phyloP scores from a whole-genome alignment of 169 alveolate species.

The Plasmodium gallinaceum region DNA sequence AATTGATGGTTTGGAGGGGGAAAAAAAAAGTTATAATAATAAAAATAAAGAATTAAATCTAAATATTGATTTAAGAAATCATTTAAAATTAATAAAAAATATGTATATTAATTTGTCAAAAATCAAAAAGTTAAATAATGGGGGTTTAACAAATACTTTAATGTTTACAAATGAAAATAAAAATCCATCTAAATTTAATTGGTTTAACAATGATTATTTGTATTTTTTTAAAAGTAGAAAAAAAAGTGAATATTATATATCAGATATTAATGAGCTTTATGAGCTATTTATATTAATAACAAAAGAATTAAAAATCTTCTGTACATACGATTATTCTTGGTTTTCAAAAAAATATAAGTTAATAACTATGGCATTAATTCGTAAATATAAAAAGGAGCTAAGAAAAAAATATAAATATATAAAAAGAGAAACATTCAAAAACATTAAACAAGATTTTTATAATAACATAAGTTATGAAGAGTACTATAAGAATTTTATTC shows the following conservation, averaged over 20 bases:
- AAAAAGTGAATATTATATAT: constrained; percentile 40
- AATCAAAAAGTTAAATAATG: constrained; percentile 33
- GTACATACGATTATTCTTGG: constrained; percentile 60
- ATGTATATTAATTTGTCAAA: constrained; percentile 26
- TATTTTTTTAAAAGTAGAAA: constrained; percentile 44
- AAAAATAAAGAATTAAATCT: constrained; percentile 30
- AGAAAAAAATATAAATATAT: constrained; percentile 16
- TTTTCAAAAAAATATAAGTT: constrained; percentile 61
- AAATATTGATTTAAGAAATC: constrained; percentile 38
- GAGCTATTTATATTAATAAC: constrained; percentile 49
- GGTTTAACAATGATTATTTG: constrained; percentile 52
- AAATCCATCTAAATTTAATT: constrained; percentile 30
- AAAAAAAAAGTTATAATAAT: constrained; percentile 5
- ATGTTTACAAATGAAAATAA: constrained; percentile 64
- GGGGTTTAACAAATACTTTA: constrained; percentile 22
- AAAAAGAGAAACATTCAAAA: constrained; percentile 4
- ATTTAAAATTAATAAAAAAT: constrained; percentile 38
- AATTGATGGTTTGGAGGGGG: constrained; percentile 9
- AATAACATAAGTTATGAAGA: neutral
- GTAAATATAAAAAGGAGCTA: constrained; percentile 58
- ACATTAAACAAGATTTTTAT: neutral
- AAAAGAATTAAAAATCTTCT: constrained; percentile 35
- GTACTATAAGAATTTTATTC: neutral
- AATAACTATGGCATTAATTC: constrained; percentile 46
- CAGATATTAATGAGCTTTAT: constrained; percentile 34